phyloP scores from a whole-genome alignment of 2,329 filamentous ascomycete species.

The Phaeosphaeriaceae sp. region DNA sequence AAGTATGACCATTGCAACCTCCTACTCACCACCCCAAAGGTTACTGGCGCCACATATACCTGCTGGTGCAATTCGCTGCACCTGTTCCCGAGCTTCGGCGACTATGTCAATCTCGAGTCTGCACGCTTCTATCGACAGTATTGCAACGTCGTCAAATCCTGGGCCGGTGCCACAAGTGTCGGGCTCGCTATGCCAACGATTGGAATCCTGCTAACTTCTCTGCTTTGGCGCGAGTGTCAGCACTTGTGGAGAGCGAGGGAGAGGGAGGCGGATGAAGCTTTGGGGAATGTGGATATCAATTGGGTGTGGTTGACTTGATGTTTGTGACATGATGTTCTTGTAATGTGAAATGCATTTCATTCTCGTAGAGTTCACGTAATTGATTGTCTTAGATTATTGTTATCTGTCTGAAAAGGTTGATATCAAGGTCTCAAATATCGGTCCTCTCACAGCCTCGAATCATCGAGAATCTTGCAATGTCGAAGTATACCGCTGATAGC shows the following conservation, averaged over 20 bases:
- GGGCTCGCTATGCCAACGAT: neutral
- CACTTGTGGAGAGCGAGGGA: neutral
- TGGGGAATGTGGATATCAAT: neutral
- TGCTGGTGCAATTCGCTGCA: neutral
- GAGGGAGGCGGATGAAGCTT: neutral
- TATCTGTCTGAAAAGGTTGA: no score
- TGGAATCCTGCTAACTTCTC: neutral
- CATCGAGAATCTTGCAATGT: neutral
- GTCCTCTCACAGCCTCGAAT: no score
- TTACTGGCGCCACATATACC: neutral
- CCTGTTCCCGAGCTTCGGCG: neutral
- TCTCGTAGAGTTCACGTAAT: no score
- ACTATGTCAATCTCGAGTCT: neutral
- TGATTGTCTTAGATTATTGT: no score
- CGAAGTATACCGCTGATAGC: neutral
- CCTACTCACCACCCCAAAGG: neutral
- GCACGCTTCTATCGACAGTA: neutral
- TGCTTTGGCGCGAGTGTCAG: neutral
- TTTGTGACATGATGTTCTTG: no score
- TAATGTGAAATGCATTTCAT: no score
- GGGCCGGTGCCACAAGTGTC: neutral
- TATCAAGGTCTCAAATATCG: no score
- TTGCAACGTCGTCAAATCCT: neutral
- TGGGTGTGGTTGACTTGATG: neutral
- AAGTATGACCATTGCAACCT: neutral